Conservation (phyloP, 2,329 filamentous ascomycete species). For the Hysterium pulicare region DNA sequence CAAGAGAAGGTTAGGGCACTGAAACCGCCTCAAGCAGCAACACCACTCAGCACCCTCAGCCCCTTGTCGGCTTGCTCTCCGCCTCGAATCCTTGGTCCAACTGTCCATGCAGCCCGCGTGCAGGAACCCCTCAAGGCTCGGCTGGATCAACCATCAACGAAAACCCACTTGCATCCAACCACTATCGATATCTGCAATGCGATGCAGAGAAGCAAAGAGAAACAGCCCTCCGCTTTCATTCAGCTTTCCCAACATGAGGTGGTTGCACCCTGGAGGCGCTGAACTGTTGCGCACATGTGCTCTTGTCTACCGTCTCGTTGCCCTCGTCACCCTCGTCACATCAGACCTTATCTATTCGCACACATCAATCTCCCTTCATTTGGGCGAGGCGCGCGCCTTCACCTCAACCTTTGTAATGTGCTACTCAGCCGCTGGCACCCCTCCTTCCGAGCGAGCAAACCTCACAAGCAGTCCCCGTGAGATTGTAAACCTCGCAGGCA, state of each 20-base stretch:
- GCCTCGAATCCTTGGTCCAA: neutral
- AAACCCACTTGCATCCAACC: neutral
- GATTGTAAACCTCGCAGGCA: neutral
- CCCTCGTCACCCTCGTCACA: conserved; percentile 1
- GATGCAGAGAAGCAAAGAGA: neutral
- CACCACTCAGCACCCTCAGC: neutral
- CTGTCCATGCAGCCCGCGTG: no score
- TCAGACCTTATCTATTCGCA: conserved; percentile 4
- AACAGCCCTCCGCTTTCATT: neutral
- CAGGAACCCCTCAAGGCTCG: no score
- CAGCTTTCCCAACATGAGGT: neutral
- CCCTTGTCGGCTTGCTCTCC: neutral
- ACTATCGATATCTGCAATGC: neutral
- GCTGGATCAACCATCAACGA: neutral
- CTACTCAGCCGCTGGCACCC: neutral
- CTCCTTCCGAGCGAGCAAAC: neutral
- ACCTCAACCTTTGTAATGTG: neutral
- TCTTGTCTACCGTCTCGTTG: neutral
- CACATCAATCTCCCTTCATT: neutral
- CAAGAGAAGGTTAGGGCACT: no score
- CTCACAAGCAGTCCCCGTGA: neutral
- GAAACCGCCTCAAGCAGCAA: no score
- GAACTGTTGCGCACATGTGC: neutral
- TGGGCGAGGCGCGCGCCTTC: conserved; percentile 1
- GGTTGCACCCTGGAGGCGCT: neutral